phyloP scores from a whole-genome alignment of 129 eudicot genomes.

The Chrysanthemum makinoi region DNA sequence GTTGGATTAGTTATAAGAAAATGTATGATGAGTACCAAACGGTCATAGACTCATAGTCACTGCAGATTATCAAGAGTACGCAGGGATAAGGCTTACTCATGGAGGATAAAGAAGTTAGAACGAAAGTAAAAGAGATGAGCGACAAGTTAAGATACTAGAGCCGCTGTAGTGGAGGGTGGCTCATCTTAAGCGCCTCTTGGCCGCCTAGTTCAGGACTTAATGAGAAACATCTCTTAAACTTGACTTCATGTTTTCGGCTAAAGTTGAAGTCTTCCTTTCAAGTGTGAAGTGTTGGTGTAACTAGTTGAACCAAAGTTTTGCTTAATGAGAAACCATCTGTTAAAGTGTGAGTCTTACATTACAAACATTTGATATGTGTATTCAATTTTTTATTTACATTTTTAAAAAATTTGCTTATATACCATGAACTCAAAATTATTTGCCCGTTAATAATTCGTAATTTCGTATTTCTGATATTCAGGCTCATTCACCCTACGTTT shows the following conservation, averaged over 20 bases:
- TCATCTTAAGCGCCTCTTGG: constrained; percentile 35
- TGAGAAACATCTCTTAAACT: constrained; percentile 6
- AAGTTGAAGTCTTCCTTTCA: too few species aligned
- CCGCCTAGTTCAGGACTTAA: constrained; percentile 21
- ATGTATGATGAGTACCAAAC: neutral
- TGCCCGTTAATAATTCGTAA: too few species aligned
- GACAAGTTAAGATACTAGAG: constrained; percentile 32
- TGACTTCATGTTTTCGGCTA: neutral
- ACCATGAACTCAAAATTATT: too few species aligned
- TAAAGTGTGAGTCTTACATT: too few species aligned
- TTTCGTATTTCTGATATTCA: neutral
- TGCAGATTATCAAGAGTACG: constrained; percentile 19
- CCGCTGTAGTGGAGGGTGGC: constrained; percentile 45
- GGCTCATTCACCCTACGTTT: constrained; percentile 14
- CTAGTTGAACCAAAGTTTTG: too few species aligned
- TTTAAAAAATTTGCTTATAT: too few species aligned
- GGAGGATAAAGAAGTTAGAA: constrained; percentile 21
- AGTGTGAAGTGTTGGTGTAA: too few species aligned
- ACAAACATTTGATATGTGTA: too few species aligned
- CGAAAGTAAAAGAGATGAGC: constrained; percentile 36
- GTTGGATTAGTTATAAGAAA: too few species aligned
- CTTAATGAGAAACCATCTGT: too few species aligned
- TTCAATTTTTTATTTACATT: too few species aligned
- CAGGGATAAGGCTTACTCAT: constrained; percentile 34
- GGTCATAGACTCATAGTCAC: constrained; percentile 16